A percentile compares a stretch with the other conserved stretches of the same genome.
Evolutionary conservation across 2,329 filamentous ascomycete genomes (phyloP).

Genomic region (Coniochaeta sp.): DNA sequence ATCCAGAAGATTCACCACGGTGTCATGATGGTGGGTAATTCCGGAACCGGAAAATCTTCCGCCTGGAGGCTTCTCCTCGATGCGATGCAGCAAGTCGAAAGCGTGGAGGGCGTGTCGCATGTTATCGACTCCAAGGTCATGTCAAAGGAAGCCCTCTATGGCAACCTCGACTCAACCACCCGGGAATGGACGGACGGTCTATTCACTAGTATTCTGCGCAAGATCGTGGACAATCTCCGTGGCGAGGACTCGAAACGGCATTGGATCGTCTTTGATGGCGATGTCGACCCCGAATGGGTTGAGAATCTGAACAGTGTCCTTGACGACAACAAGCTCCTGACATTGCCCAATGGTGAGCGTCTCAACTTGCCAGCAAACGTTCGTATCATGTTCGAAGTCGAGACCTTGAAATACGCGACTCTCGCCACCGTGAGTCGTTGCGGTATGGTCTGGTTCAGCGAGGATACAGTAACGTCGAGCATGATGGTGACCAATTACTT

Average conservation of each 20-base stretch:
- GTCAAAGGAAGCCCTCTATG: constrained; percentile 97
- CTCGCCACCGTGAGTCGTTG: constrained; percentile 98
- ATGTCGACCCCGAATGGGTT: constrained; percentile 99
- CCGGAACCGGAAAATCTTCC: constrained; percentile 93
- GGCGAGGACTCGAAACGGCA: constrained; percentile 95
- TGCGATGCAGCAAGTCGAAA: constrained; percentile 84
- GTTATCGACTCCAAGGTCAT: constrained; percentile 99
- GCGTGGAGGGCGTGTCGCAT: constrained; percentile 88
- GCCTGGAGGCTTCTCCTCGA: constrained; percentile 91
- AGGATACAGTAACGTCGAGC: constrained; percentile 85
- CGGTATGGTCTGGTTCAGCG: constrained; percentile 99
- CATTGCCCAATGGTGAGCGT: constrained; percentile 94
- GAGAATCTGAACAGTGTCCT: constrained; percentile 99
- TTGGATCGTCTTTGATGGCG: constrained; percentile 99
- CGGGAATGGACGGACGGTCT: constrained; percentile 98
- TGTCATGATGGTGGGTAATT: constrained; percentile 99
- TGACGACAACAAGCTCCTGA: constrained; percentile 97
- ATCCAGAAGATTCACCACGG: constrained; percentile 97
- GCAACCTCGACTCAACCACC: constrained; percentile 91
- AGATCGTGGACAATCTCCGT: constrained; percentile 97
- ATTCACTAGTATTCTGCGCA: constrained; percentile 94
- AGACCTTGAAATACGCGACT: constrained; percentile 94
- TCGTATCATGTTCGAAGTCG: constrained; percentile 99
- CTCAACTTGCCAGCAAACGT: constrained; percentile 91
- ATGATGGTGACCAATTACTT: constrained; percentile 95